Evolutionary conservation across 768 basidiomycete genomes (phyloP).

Genomic region (Tricholoma bakamatsutake): DNA sequence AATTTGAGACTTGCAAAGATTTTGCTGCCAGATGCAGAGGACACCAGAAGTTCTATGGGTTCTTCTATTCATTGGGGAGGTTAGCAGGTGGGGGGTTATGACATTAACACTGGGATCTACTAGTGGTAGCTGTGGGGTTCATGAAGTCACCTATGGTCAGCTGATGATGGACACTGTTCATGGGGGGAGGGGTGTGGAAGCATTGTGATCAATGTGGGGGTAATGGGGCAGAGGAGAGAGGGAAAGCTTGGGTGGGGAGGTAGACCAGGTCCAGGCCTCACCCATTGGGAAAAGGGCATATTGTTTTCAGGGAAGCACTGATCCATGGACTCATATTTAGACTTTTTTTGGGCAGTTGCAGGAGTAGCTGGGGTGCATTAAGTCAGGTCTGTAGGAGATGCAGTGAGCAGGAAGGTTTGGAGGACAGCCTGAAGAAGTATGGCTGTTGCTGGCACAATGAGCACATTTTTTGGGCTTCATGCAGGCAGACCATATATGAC

Average conservation of each 20-base stretch:
- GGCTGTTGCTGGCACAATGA: neutral
- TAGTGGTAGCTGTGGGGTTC: neutral
- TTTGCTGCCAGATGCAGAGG: conserved; percentile 23
- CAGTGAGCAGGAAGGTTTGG: neutral
- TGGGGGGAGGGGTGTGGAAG: neutral
- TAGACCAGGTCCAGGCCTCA: too few species aligned
- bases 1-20: conserved; percentile 18
- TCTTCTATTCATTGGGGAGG: neutral
- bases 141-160: neutral
- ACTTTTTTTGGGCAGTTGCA: neutral
- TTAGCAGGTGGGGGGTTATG: neutral
- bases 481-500: neutral
- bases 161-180: neutral
- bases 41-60: neutral
- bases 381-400: neutral
- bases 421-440: neutral
- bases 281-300: too few species aligned
- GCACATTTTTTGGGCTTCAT: neutral
- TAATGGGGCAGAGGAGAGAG: neutral
- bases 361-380: neutral
- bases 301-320: too few species aligned
- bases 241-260: too few species aligned
- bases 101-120: neutral
- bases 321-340: neutral
- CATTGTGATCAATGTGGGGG: neutral